These are phyloP conservation scores for Periconia macrospinosa DNA, from an alignment of 2,329 filamentous ascomycete species.

Conservation along the genomic window DNA sequence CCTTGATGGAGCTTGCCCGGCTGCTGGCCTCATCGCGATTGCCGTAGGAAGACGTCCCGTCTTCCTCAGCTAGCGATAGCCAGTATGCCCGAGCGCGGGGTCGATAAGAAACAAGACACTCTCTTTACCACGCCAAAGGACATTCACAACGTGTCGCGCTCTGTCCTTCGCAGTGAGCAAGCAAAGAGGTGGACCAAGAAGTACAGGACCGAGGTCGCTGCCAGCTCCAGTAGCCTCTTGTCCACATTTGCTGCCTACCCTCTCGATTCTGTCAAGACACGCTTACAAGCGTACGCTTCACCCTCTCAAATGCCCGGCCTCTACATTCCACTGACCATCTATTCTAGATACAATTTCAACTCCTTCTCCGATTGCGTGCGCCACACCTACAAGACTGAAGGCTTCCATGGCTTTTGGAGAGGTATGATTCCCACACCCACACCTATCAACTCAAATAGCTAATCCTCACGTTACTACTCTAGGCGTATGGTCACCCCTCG, in stretches of 20 bases:
- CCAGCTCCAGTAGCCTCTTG: conserved; percentile 74
- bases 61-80: conserved; percentile 54
- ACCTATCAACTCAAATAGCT: not conserved
- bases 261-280: conserved; percentile 85
- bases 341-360: conserved; percentile 66
- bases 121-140: conserved; percentile 38
- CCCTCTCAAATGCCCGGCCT: not conserved
- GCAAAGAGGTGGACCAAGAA: conserved; percentile 66
- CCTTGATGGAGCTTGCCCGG: conserved; percentile 59
- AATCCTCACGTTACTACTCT: conserved; percentile 14
- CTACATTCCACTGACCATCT: conserved; percentile 13
- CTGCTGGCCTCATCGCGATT: conserved; percentile 59
- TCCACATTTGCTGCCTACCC: conserved; percentile 81
- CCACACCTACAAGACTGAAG: conserved; percentile 67
- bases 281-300: conserved; percentile 69
- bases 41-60: conserved; percentile 60
- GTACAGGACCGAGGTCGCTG: conserved; percentile 80
- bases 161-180: conserved; percentile 43
- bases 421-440: conserved; percentile 50
- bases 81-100: conserved; percentile 46
- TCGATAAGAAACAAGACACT: conserved; percentile 25
- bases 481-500: conserved; percentile 78
- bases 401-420: conserved; percentile 54
- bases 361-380: conserved; percentile 74
- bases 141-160: conserved; percentile 39